Base-by-base conservation (phyloP, 495 filamentous ascomycete species). In the Hyaloscypha variabilis region DNA sequence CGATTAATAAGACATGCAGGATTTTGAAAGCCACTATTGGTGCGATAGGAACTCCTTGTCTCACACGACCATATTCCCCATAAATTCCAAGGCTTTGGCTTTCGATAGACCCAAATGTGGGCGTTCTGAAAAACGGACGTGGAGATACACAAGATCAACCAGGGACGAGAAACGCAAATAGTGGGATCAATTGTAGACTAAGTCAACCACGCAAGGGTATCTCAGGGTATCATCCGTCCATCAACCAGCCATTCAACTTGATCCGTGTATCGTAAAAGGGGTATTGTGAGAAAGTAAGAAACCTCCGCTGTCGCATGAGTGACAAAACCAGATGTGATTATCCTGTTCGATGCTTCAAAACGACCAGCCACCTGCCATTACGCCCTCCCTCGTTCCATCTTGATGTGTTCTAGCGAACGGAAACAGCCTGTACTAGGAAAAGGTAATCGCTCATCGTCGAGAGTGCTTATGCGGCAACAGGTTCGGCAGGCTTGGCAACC, bases 151-250 rank as follows among this genome's bases (percentile, higher is more conserved):
- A 46, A n/a, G n/a, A 54, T 23, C 51, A 25, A 19, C 49, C 19
- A n/a, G 6, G 49, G 49, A 34, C 6, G 31, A 6, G 31, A 46
- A 46, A 46, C 10, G 39, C 17, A 46, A 46, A 19, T 14, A 46
- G 17, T 4, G 13, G 60, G 64, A 64, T 71, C 69, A 63, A 71
- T 71, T 71, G 66, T 68, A 66, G 60, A 68, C 69, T 64, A 71
- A 68, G 59, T 59, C 56, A 34, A 13, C 31, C 31, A 67, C 64
- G 50, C 66, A 71, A 63, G 13, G 69, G 69, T n/a, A 66, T 71
- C 68, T 71, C 58, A 31, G 69, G 69, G 69, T 72, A 72, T 72
- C 64, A 62, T 68, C 60, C 63, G 36, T 64, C 69, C 62, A 68
- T 68, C 62, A 65, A 17, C 39, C 39, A 65, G 60, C 58, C 67